These are phyloP conservation scores for Salinomyces thailandicus DNA, from an alignment of 2,329 filamentous ascomycete species.

Conservation along the genomic window DNA sequence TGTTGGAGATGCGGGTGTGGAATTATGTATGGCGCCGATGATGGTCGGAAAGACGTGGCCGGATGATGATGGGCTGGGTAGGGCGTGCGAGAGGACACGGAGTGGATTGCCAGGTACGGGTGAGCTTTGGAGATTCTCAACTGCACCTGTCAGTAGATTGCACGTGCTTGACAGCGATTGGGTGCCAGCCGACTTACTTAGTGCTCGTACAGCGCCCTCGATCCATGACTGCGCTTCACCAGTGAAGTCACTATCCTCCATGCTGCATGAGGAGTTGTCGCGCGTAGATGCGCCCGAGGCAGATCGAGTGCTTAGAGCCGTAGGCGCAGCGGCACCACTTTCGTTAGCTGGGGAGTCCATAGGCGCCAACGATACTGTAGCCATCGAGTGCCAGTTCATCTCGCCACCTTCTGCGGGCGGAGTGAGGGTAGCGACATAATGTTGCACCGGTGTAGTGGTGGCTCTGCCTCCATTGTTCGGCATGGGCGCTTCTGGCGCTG, in stretches of 20 bases:
- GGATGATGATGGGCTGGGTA: slow-evolving; percentile 43
- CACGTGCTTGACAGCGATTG: not conserved
- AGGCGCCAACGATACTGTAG: slow-evolving; percentile 26
- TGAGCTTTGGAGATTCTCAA: slow-evolving; percentile 27
- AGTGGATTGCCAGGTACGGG: slow-evolving; percentile 32
- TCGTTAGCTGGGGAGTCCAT: slow-evolving; percentile 33
- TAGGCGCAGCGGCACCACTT: slow-evolving; percentile 14
- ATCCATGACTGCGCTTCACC: slow-evolving; percentile 15
- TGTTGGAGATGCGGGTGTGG: slow-evolving; percentile 38
- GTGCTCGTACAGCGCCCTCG: slow-evolving; percentile 17
- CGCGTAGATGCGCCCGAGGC: slow-evolving; percentile 1
- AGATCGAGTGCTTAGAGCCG: not conserved
- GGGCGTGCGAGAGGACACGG: slow-evolving; percentile 50
- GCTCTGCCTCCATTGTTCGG: not conserved
- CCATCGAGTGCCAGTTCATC: slow-evolving; percentile 30
- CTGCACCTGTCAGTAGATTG: slow-evolving; percentile 17
- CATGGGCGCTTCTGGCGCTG: not conserved
- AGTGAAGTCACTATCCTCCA: no score
- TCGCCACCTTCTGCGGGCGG: slow-evolving; percentile 35
- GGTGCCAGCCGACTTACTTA: slow-evolving; percentile 19
- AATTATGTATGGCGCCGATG: slow-evolving; percentile 45
- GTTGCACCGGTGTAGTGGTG: not conserved
- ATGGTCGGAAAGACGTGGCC: slow-evolving; percentile 45
- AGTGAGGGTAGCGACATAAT: slow-evolving; percentile 33
- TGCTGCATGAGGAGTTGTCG: slow-evolving; percentile 1